A percentile compares a stretch with the other conserved stretches of the same genome.
Evolutionary conservation across 305 asterid genomes (phyloP).

Genomic region (Solanum hybrid): DNA sequence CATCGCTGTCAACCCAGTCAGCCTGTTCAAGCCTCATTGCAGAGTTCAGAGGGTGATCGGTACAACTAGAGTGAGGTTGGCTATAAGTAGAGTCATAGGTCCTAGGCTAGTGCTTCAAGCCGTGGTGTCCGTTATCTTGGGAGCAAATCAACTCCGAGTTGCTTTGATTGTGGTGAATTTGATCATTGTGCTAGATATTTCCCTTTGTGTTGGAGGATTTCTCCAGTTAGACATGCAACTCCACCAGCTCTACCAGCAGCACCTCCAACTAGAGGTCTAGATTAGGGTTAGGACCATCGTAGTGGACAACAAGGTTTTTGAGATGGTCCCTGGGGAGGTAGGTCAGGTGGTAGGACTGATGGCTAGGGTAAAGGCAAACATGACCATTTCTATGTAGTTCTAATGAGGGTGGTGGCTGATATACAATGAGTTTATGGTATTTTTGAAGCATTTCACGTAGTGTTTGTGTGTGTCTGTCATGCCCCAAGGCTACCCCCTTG

Average conservation of each 20-base stretch:
- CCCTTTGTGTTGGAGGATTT: neutral
- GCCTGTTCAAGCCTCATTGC: neutral
- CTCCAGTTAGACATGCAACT: neutral
- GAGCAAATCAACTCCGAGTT: neutral
- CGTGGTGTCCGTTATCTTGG: neutral
- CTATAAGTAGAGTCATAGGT: neutral
- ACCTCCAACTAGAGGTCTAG: neutral
- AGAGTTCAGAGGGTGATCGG: neutral
- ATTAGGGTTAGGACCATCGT: neutral
- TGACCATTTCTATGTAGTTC: neutral
- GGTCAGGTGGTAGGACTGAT: neutral
- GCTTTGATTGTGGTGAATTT: neutral
- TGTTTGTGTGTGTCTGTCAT: neutral
- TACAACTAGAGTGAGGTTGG: neutral
- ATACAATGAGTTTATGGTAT: neutral
- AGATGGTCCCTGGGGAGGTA: neutral
- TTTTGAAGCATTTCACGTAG: neutral
- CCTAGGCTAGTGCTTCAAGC: neutral
- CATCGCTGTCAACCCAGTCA: neutral
- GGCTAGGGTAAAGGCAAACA: neutral
- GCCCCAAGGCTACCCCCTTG: neutral
- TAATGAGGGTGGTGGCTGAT: neutral
- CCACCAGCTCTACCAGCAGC: neutral
- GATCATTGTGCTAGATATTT: neutral
- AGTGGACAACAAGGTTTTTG: neutral